phyloP scores from a whole-genome alignment of 176 grass and related monocot species.

The Stipa capillata region DNA sequence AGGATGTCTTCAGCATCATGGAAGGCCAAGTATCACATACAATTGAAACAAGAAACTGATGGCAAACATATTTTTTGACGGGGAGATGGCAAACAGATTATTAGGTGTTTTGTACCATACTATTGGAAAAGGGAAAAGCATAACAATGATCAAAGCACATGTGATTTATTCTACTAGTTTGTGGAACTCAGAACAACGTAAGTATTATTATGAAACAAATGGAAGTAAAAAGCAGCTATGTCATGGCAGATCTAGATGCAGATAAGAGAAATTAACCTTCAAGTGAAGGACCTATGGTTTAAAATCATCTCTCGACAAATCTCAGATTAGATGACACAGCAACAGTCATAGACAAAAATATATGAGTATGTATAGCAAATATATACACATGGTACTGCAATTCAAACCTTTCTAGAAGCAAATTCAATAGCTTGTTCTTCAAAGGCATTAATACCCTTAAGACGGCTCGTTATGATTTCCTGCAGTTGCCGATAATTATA shows the following conservation, averaged over 20 bases:
- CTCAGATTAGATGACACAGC: neutral
- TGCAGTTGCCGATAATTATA: conserved; percentile 84
- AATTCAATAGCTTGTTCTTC: conserved; percentile 96
- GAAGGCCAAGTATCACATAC: too few species aligned
- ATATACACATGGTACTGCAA: neutral
- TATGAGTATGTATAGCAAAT: neutral
- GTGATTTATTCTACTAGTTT: neutral
- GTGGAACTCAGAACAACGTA: neutral
- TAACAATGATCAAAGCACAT: neutral
- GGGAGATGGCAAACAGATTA: too few species aligned
- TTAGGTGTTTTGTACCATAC: neutral
- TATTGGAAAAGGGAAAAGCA: neutral
- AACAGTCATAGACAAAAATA: neutral
- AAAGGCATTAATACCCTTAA: conserved; percentile 82
- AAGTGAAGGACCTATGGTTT: neutral
- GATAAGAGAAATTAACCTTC: neutral
- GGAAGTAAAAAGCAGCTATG: neutral
- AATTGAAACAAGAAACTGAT: neutral
- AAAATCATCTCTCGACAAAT: neutral
- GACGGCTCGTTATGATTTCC: conserved; percentile 87
- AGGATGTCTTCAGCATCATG: too few species aligned
- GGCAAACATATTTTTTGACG: too few species aligned
- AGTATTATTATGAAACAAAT: neutral
- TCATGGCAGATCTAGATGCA: neutral
- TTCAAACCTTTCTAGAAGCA: conserved; percentile 88